phyloP scores from a whole-genome alignment of 129 eudicot species.

The Artemisia annua region DNA sequence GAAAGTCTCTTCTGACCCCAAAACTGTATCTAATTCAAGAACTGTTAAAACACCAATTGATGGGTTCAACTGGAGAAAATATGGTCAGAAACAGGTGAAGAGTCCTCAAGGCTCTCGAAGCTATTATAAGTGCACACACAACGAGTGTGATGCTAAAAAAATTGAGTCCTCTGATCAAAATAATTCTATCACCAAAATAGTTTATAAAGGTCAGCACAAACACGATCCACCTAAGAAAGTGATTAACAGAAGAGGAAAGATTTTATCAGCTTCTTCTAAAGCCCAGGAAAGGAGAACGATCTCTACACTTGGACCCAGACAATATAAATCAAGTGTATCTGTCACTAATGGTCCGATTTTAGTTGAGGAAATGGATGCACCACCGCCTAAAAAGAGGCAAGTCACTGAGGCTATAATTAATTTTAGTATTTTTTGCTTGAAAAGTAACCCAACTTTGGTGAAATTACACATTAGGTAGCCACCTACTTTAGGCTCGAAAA shows the following conservation, averaged over 20 bases:
- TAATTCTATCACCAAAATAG: constrained; percentile 48
- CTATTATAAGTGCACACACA: constrained; percentile 79
- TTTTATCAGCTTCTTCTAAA: constrained; percentile 30
- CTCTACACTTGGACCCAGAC: constrained; percentile 29
- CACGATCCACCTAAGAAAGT: constrained; percentile 82
- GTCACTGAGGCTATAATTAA: neutral
- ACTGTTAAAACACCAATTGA: constrained; percentile 52
- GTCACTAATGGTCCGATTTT: constrained; percentile 33
- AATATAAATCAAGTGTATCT: constrained; percentile 45
- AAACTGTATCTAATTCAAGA: constrained; percentile 32
- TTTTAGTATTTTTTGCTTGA: neutral
- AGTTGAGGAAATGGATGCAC: constrained; percentile 55
- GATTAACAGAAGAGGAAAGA: constrained; percentile 47
- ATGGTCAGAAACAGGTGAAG: constrained; percentile 94
- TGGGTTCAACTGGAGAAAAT: constrained; percentile 93
- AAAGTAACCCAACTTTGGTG: neutral
- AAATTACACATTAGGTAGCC: neutral
- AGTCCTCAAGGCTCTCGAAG: constrained; percentile 88
- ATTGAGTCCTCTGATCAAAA: constrained; percentile 67
- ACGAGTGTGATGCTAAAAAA: constrained; percentile 77
- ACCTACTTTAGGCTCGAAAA: neutral
- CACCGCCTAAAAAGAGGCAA: constrained; percentile 58
- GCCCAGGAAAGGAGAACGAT: constrained; percentile 29
- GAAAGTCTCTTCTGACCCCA: constrained; percentile 32
- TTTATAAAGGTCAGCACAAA: constrained; percentile 77